phyloP scores from a whole-genome alignment of 2,329 filamentous ascomycete species.

The Acrodontium crateriforme region DNA sequence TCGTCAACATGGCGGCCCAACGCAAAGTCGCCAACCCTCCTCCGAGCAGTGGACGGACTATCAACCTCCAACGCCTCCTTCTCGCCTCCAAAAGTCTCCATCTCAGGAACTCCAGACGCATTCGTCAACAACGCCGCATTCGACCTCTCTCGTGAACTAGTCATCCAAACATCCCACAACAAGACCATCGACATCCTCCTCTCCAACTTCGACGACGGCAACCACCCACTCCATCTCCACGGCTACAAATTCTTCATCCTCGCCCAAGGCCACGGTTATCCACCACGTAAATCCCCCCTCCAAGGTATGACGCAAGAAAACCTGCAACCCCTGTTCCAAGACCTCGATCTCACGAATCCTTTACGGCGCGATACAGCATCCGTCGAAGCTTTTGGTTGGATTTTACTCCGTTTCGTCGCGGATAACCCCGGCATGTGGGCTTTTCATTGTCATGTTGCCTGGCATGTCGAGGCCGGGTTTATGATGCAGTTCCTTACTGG shows the following conservation, averaged over 20 bases:
- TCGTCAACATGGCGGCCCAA: conserved; percentile 39
- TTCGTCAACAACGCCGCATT: conserved; percentile 21
- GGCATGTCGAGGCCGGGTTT: conserved; percentile 46
- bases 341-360: conserved; percentile 27
- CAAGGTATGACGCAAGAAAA: conserved; percentile 14
- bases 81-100: conserved; percentile 3
- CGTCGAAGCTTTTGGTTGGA: conserved; percentile 41
- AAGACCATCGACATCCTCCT: conserved; percentile 25
- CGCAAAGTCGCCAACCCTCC: conserved; percentile 35
- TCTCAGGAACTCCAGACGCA: conserved; percentile 6
- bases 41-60: conserved; percentile 36
- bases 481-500: conserved; percentile 45
- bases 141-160: conserved; percentile 16
- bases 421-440: conserved; percentile 47
- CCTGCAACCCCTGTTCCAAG: conserved; percentile 18
- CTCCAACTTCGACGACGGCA: conserved; percentile 24
- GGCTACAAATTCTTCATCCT: conserved; percentile 25
- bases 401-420: conserved; percentile 39
- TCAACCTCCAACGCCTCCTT: conserved; percentile 17
- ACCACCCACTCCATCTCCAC: conserved; percentile 24
- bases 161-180: conserved; percentile 24
- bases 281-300: conserved; percentile 12
- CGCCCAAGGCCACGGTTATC: conserved; percentile 22
- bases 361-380: conserved; percentile 40
- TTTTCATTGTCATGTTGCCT: conserved; percentile 45